phyloP scores from a whole-genome alignment of 306 rosid genomes.

The Gastrolobium bilobum region DNA sequence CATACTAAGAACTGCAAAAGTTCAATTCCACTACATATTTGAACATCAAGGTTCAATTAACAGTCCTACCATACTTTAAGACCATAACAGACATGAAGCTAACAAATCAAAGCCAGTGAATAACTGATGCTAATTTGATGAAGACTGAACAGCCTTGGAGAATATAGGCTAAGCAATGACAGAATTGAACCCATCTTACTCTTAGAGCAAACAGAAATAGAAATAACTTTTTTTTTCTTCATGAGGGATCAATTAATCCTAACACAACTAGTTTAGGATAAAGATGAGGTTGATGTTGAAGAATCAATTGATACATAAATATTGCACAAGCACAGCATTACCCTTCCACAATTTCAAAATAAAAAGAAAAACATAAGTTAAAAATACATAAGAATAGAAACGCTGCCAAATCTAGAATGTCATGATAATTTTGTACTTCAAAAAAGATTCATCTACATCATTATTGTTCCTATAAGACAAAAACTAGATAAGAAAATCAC shows the following conservation, averaged over 20 bases:
- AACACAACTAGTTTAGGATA: too few species aligned
- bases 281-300: not conserved
- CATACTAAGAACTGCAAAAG: not conserved
- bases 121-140: not conserved
- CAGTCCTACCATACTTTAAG: not conserved
- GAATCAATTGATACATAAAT: not conserved
- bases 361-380: not conserved
- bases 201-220: not conserved
- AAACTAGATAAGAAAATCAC: constrained; percentile 30
- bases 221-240: not conserved
- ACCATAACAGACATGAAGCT: not conserved
- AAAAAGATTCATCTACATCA: constrained; percentile 21
- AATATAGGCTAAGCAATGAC: not conserved
- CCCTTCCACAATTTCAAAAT: not conserved
- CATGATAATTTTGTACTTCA: not conserved
- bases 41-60: not conserved
- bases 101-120: constrained; percentile 21
- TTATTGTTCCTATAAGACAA: constrained; percentile 4
- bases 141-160: not conserved
- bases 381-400: constrained; percentile 8
- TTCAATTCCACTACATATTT: constrained; percentile 16
- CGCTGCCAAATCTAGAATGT: constrained; percentile 24
- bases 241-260: not conserved
- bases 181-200: not conserved
- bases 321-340: constrained; percentile 16